Evolutionary conservation across 768 basidiomycete genomes (phyloP).

Genomic region (Strobilomyces dryophilus): DNA sequence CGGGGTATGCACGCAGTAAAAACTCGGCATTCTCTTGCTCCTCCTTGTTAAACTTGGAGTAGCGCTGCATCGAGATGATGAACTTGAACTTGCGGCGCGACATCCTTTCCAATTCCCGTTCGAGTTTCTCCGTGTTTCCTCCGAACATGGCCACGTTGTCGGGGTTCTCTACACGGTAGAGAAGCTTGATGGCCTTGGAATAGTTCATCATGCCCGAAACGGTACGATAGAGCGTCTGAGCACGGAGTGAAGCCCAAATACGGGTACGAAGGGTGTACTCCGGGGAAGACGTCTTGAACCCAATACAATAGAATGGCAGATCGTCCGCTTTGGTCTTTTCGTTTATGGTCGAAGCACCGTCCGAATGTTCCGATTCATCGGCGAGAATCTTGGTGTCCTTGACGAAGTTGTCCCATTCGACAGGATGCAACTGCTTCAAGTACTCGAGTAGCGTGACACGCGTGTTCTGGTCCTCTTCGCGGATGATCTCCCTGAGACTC

Average conservation of each 20-base stretch:
- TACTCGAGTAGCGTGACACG: conserved; percentile 97
- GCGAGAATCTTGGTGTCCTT: conserved; percentile 99
- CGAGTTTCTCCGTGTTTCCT: conserved; percentile 93
- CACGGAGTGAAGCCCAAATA: conserved; percentile 98
- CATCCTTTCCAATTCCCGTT: conserved; percentile 96
- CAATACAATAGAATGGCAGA: conserved; percentile 98
- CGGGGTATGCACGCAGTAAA: conserved; percentile 94
- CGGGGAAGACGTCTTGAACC: conserved; percentile 98
- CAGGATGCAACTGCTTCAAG: conserved; percentile 94
- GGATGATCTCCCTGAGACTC: conserved; percentile 95
- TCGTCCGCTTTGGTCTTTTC: conserved; percentile 90
- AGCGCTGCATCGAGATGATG: conserved; percentile 97
- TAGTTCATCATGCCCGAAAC: conserved; percentile 99
- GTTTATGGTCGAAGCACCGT: conserved; percentile 50
- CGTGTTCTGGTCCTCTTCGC: conserved; percentile 95
- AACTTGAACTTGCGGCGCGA: conserved; percentile 98
- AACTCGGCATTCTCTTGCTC: conserved; percentile 99
- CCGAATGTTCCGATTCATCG: conserved; percentile 70
- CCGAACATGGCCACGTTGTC: conserved; percentile 95
- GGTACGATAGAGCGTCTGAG: conserved; percentile 97
- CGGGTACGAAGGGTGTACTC: conserved; percentile 98
- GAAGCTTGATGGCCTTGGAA: conserved; percentile 97
- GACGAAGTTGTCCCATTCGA: conserved; percentile 99
- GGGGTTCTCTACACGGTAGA: conserved; percentile 98
- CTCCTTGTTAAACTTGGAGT: conserved; percentile 99